phyloP scores from a whole-genome alignment of 2,329 filamentous ascomycete species.

The Cladorrhinum sp. region DNA sequence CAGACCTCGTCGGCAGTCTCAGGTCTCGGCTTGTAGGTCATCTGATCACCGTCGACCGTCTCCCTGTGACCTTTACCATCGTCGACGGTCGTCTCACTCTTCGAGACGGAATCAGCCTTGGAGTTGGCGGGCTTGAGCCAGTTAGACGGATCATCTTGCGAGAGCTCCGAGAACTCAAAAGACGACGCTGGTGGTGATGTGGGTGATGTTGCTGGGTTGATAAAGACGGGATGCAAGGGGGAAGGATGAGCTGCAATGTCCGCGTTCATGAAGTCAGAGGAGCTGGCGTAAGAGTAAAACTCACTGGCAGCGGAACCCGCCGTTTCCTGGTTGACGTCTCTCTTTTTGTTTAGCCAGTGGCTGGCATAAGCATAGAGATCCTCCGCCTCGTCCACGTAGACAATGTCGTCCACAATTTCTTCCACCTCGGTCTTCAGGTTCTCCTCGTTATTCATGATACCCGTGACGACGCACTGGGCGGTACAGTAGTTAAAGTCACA shows the following conservation, averaged over 20 bases:
- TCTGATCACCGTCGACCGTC: no score
- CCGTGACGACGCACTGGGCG: background rate
- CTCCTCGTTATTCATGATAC: background rate
- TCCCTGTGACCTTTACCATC: no score
- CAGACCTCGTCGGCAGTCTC: background rate
- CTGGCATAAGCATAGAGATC: background rate
- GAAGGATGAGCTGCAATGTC: background rate
- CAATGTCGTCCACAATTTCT: background rate
- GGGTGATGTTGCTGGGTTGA: background rate
- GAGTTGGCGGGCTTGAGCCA: background rate
- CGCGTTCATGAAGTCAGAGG: background rate
- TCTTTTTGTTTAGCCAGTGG: background rate
- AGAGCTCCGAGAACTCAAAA: no score
- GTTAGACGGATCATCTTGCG: background rate
- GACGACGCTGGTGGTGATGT: no score
- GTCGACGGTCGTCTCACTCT: no score
- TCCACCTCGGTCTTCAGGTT: background rate
- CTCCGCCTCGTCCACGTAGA: background rate
- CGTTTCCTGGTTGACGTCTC: no score
- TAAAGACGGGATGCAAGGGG: background rate
- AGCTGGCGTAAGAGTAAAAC: background rate
- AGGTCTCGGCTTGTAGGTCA: no score
- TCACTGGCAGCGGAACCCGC: background rate
- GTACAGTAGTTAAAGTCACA: background rate
- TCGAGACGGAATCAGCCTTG: no score